Percentiles rank a stretch among this genome's conserved stretches.
phyloP scores from a whole-genome alignment of 2,329 filamentous ascomycete species.

The Sordariomycetes sp. region DNA sequence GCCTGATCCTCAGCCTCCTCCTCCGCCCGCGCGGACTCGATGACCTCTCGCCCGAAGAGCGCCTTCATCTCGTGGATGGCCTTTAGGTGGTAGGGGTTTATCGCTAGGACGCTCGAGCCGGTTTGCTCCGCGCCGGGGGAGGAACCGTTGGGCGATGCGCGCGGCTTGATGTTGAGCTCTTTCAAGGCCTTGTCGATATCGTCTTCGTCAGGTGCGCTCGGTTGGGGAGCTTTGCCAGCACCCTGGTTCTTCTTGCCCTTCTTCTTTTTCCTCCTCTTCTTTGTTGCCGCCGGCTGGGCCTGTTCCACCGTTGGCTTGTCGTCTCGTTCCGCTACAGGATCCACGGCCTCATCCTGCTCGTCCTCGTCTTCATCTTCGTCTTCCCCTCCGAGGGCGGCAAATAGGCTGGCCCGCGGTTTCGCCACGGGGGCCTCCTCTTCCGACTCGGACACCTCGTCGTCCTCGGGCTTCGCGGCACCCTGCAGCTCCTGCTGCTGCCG shows the following conservation, averaged over 20 bases:
- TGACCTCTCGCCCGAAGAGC: constrained; percentile 46
- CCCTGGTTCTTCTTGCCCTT: constrained; percentile 25
- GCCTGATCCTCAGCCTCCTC: constrained; percentile 31
- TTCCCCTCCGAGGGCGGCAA: constrained; percentile 38
- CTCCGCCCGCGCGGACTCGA: constrained; percentile 39
- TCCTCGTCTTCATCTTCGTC: constrained; percentile 29
- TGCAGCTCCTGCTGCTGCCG: constrained; percentile 38
- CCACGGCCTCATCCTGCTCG: constrained; percentile 15
- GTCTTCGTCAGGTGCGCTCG: constrained; percentile 26
- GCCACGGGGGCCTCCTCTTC: constrained; percentile 17
- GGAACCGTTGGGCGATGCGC: background rate
- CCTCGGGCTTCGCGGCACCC: constrained; percentile 14
- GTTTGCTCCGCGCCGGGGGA: constrained; percentile 1
- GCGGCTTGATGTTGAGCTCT: constrained; percentile 28
- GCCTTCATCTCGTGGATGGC: constrained; percentile 81
- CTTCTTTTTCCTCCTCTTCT: constrained; percentile 27
- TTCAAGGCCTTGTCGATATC: constrained; percentile 46
- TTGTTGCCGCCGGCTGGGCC: constrained; percentile 8
- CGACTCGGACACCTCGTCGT: constrained; percentile 17
- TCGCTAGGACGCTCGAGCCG: constrained; percentile 20
- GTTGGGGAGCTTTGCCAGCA: constrained; percentile 21
- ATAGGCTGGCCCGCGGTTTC: constrained; percentile 33
- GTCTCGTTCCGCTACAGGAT: constrained; percentile 5
- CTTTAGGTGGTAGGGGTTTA: constrained; percentile 63
- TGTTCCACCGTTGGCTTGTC: constrained; percentile 12